Evolutionary conservation across 495 filamentous ascomycete genomes (phyloP), one percentile per base, ranked within the genome.

Genomic region (Aspergillus egyptiacus): DNA sequence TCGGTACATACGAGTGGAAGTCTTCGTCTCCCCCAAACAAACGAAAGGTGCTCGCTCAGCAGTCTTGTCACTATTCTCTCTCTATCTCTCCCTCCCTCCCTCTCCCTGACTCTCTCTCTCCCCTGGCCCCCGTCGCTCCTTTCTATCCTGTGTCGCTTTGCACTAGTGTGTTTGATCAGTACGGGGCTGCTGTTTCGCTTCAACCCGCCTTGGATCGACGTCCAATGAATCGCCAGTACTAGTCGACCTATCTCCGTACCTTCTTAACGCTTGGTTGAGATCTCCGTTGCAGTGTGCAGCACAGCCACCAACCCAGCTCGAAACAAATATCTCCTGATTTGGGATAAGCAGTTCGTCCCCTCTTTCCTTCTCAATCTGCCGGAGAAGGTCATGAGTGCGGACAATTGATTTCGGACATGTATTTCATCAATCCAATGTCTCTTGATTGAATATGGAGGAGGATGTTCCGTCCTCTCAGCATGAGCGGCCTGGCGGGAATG

Each of bases 361-460:
- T 27, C 27, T 34, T 20, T 46, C 18, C 22, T 30, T 36, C 47
- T 49, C 40, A 39, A 25, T 30, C 36, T 37, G 23, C 10, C 46
- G 28, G 17, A 19, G 24, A 53, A 42, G 27, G 46, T 58, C 55
- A 46, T 50, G 43, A 36, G 28, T 43, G 41, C 27, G 36, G 15
- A 10, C 44, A 50, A 58, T 57, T 60, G 56, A 50, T 53, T 30
- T 37, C 20, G 31, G 35, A n/a, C 5, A 46, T 57, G 51, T 38
- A 38, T 51, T 51, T 41, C 28, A 28, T 30, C 20, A 24, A 33
- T 32, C 45, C 45, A 51, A 62, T 62, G 58, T 58, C 50, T 47
- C 45, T 49, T 42, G 38, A 50, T 35, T 60, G 53, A 61, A 41
- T 40, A 64, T 64, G 61, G 61, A 59, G 51, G 51, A 63, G 48